A percentile compares a stretch with the other conserved stretches of the same genome.
Conservation (phyloP, 345 rosid species). For the Arabis alpina region DNA sequence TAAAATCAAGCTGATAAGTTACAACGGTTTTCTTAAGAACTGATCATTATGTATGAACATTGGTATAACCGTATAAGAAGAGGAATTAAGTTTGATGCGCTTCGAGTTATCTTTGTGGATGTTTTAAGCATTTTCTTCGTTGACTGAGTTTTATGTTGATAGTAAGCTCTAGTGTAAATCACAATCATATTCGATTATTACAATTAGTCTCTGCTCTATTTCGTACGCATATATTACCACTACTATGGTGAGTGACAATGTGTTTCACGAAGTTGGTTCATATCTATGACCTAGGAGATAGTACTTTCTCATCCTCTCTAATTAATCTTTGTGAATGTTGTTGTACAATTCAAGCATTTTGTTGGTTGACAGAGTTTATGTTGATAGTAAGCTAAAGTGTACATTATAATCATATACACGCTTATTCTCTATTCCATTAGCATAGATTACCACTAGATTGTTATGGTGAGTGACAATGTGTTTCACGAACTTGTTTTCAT, state of each 20-base stretch:
- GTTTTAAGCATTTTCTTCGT: slow-evolving; percentile 6
- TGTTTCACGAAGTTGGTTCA: slow-evolving; percentile 10
- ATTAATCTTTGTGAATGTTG: background rate
- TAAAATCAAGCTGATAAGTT: too few relatives aligned
- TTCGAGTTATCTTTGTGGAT: background rate
- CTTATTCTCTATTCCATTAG: too few relatives aligned
- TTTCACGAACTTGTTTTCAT: background rate
- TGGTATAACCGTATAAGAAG: background rate
- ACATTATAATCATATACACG: too few relatives aligned
- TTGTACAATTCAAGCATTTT: too few relatives aligned
- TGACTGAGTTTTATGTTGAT: slow-evolving; percentile 11
- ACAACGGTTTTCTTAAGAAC: background rate
- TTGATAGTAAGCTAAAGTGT: too few relatives aligned
- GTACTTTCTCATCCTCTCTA: too few relatives aligned
- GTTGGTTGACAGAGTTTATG: too few relatives aligned
- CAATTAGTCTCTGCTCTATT: background rate
- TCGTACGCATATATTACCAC: background rate
- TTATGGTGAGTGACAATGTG: background rate
- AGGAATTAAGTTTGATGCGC: background rate
- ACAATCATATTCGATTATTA: background rate
- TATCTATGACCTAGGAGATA: background rate
- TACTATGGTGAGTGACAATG: slow-evolving; percentile 22
- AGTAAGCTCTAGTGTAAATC: background rate
- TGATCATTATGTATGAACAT: slow-evolving; percentile 7
- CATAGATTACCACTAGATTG: too few relatives aligned